Base-by-base conservation (phyloP, 148 eudicot species). In the Agrostemma githago region DNA sequence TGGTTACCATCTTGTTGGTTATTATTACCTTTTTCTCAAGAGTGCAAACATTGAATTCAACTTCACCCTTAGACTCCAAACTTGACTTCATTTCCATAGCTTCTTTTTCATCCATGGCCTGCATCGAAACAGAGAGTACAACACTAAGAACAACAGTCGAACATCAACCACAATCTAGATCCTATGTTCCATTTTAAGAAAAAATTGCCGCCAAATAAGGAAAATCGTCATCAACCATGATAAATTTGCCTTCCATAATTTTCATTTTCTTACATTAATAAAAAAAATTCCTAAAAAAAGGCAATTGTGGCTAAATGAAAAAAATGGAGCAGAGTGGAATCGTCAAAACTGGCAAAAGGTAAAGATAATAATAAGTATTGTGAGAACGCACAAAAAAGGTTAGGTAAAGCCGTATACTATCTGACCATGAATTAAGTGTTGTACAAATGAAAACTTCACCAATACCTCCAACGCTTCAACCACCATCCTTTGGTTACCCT, bases 41-140 rank as follows among this genome's bases (percentile, higher is more conserved):
- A 41, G 94, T 93, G 79, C 98, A 93, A 60, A 93, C 89, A 48
- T 78, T 66, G 77, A 93, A 90, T 20, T 89, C 88, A 42, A 80
- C 89, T 79, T 93, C 96, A 17, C 90, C 90, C 77, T 90, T 87
- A 72, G 88, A 80, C 74, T 93, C 98, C 83, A 93, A 74, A 76
- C 80, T 83, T 17, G 87, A 88, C 84, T 90, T 93, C 94, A 91
- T 80, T 68, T 89, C 96, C 98, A 93, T 84, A 59, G 96, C 96
- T 83, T 93, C 98, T 67, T 88, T 89, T 83, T 93, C 98, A 34
- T 79, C 87, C 98, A 93, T 89, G 58, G 98, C 89, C 98, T 93
- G 75, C 77, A 70, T 51, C 56, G 9, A 57, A 66, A 39, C 19
- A 61, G 5, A 5, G 60, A 20, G 21, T 58, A 44, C 48, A 68